Conservation (phyloP, 208 protist genomes). For the Leishmania lainsoni region DNA sequence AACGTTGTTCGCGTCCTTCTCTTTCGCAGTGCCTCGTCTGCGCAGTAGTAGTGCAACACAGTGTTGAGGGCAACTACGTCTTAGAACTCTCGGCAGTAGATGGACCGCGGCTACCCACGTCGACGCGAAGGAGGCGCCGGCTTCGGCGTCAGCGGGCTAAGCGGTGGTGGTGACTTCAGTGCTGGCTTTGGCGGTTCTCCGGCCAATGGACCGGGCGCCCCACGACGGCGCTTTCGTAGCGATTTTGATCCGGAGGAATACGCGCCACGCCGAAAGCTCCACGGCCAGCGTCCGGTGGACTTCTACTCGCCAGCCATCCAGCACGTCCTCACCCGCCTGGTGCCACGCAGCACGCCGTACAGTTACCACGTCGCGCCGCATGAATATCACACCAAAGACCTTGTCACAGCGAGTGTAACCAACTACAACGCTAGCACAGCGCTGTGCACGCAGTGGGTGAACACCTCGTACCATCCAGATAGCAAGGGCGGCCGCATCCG, state of each 20-base stretch:
- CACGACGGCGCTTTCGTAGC: constrained; percentile 42
- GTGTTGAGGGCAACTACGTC: neutral
- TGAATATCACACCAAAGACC: constrained; percentile 86
- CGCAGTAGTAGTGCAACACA: neutral
- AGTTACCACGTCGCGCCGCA: constrained; percentile 82
- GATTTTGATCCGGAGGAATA: constrained; percentile 83
- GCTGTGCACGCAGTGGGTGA: constrained; percentile 90
- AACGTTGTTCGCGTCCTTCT: neutral
- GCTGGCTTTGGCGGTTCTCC: constrained; percentile 9
- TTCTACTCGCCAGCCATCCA: constrained; percentile 85
- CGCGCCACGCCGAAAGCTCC: constrained; percentile 72
- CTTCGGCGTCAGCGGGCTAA: constrained; percentile 1
- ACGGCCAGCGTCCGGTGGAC: constrained; percentile 82
- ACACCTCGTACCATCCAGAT: constrained; percentile 88
- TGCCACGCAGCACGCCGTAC: constrained; percentile 64
- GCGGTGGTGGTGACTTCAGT: neutral
- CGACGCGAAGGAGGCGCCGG: constrained; percentile 13
- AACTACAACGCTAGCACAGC: constrained; percentile 84
- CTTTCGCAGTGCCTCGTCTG: neutral
- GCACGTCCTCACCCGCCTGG: constrained; percentile 77
- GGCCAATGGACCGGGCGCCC: constrained; percentile 11
- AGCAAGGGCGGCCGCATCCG: constrained; percentile 54
- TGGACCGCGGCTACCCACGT: constrained; percentile 20
- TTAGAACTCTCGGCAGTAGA: neutral
- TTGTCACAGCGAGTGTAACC: constrained; percentile 67